Base-by-base conservation (phyloP, 164 flowering plant species). In the Umbellularia californica region DNA sequence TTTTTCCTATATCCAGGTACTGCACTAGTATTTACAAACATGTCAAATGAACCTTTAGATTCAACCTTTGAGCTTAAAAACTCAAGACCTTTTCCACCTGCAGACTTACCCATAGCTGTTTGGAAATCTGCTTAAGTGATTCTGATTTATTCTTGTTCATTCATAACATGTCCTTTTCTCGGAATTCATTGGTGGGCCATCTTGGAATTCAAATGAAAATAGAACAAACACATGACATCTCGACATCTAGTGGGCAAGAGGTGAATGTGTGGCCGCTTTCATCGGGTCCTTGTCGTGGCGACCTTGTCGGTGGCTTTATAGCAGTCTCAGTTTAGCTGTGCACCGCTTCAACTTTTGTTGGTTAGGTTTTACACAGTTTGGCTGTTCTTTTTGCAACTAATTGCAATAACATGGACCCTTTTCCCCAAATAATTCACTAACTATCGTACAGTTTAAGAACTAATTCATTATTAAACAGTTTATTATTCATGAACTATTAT, bases 161-260 rank as follows among this genome's bases (percentile, higher is more conserved):
- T 64, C 23, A 64, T 23, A 22, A 13, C 28, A 17, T 27, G 33
- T 20, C 22, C 41, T 3, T 67, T 28, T 67, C 41, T 28, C 33
- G 69, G 47, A 30, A 67, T 28, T 67, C 10, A 67, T 30, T 25
- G 69, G 69, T 30, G 0, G 41, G 19, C 22, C 47, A 30, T 33
- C 69, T 67, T 67, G 69, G 13, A 33, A 67, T 67, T 67, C 24
- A 67, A 33, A 67, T 30, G 50, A 67, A 55, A 55, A 15, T 55
- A 55, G 22, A 67, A 28, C 2, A 67, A 33, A 27, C 69, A 67
- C 28, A 55, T 55, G 60, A 55, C 19, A 35, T 35, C n/a, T 67
- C 3, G 24, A 67, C 69, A 28, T 67, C 69, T 30, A 19, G 69
- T 67, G 22, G 69, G 69, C 69, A 20, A 67, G 7, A 13, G 7